Evolutionary conservation across 2,329 filamentous ascomycete genomes (phyloP).

Genomic region (Aspergillus jensenii): DNA sequence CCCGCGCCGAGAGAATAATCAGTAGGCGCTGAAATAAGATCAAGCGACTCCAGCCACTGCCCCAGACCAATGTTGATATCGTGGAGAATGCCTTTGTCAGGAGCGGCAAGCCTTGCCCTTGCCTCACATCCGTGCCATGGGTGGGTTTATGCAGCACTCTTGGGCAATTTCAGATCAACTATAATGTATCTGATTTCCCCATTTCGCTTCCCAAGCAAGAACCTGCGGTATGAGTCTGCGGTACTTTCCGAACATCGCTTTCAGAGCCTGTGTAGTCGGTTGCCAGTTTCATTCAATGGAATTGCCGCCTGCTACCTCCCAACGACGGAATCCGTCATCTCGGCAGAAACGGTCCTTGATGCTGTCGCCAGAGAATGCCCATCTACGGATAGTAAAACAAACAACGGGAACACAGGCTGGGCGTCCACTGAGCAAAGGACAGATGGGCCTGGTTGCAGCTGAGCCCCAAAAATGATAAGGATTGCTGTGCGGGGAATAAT

Average conservation of each 20-base stretch:
- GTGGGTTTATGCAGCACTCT: neutral
- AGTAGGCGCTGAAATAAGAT: neutral
- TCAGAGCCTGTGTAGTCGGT: neutral
- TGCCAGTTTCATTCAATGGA: neutral
- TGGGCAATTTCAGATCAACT: neutral
- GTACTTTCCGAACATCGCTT: neutral
- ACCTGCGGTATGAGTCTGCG: neutral
- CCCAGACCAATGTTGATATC: neutral
- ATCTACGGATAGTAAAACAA: conserved; percentile 34
- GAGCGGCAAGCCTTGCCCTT: neutral
- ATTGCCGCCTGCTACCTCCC: neutral
- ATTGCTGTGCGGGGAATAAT: neutral
- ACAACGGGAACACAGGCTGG: conserved; percentile 10
- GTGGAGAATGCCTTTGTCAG: neutral
- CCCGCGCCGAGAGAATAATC: neutral
- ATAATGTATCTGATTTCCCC: neutral
- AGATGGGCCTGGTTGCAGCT: neutral
- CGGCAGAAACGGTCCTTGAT: conserved; percentile 7
- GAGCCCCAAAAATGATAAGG: neutral
- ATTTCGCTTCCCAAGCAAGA: neutral
- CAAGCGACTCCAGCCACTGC: neutral
- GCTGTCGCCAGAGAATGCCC: conserved; percentile 26
- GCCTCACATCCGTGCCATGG: neutral
- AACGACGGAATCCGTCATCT: conserved; percentile 1
- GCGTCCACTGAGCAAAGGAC: neutral